Base-by-base conservation (phyloP, 176 grass and related monocot species). In the Bonia amplexicaulis region DNA sequence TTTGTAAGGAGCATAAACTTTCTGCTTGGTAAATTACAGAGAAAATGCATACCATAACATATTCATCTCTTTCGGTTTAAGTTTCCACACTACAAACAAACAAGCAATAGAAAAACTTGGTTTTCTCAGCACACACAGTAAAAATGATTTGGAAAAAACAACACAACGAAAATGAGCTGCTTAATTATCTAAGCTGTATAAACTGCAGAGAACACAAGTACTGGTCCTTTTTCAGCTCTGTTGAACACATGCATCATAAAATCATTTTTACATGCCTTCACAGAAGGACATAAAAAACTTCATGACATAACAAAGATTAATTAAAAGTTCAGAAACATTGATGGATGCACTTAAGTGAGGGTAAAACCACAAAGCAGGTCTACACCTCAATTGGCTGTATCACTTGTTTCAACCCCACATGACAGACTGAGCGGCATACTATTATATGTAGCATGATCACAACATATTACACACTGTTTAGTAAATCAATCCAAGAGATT, bases 381-480 rank as follows among this genome's bases (percentile, higher is more conserved):
- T 59, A n/a, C 51, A 71, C 22, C 39, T 71, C 20, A 81, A 71
- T 57, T 82, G 31, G 23, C 37, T 41, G 33, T 35, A 81, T 69
- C n/a, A 29, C 37, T 82, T 82, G n/a, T 25, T 71, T 82, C 66
- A 46, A 82, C 12, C 51, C 37, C 35, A 71, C 66, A 31, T 59
- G 39, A 31, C 37, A 59, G 37, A 59, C 40, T 71, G 80, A 59
- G 66, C 39, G 71, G 37, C 35, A 69, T 8, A n/a, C 9, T 42
- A 23, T 54, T 40, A 51, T 55, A 69, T 19, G 52, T 68, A 41
- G 51, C 53, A 60, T 77, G 74, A 68, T 67, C 54, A 54, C 49
- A 42, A 39, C 13, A 55, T 42, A 53, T 69, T 40, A 58, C 9
- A 27, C 12, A 35, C 35, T 81, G 4, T 42, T 25, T 69, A 54